phyloP scores from a whole-genome alignment of 441 rosid species.

The Pelargonium australe region DNA sequence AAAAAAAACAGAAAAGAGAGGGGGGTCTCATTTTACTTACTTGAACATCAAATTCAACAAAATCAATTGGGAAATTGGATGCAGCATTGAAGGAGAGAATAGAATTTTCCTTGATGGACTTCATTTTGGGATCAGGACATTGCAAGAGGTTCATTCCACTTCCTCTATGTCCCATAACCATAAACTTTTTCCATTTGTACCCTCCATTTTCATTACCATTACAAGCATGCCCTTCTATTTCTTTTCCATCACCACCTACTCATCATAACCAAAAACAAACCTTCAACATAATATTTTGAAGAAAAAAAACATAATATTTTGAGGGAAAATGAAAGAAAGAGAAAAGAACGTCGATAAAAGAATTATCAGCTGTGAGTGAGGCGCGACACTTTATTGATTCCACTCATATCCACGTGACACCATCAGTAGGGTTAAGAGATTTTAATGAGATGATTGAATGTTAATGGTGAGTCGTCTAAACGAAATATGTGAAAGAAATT shows the following conservation, averaged over 20 bases:
- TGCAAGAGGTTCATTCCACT: slow-evolving; percentile 57
- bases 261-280: neutral
- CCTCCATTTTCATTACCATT: slow-evolving; percentile 21
- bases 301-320: neutral
- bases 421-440: no score
- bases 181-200: slow-evolving; percentile 34
- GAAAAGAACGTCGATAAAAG: no score
- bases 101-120: slow-evolving; percentile 52
- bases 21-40: slow-evolving; percentile 19
- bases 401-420: no score
- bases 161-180: slow-evolving; percentile 58
- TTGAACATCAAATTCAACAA: slow-evolving; percentile 68
- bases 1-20: neutral
- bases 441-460: no score
- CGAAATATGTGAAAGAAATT: no score
- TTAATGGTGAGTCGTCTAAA: no score
- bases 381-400: no score
- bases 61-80: slow-evolving; percentile 35
- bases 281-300: neutral
- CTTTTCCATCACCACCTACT: neutral
- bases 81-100: slow-evolving; percentile 47
- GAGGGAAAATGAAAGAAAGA: no score
- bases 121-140: slow-evolving; percentile 37
- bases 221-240: slow-evolving; percentile 4
- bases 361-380: no score